Base-by-base conservation (phyloP, 2,329 filamentous ascomycete species). In the Botrytis hyacinthi region DNA sequence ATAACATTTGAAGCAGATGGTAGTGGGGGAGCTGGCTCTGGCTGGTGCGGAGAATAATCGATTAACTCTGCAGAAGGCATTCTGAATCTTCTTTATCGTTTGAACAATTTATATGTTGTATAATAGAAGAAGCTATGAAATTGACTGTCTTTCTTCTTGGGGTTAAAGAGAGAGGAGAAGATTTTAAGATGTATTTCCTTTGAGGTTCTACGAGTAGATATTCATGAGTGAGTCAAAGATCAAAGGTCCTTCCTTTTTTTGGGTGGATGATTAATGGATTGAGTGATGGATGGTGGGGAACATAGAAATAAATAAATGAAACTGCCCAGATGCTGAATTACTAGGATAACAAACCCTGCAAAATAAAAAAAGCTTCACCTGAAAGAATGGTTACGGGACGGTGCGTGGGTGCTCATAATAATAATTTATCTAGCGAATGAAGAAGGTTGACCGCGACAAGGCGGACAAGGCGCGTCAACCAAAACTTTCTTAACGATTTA, bases 21-120 rank as follows among this genome's bases (percentile, higher is more conserved):
- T 71, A 98, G 86, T 51, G 91, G 90, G 70, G 90, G 86, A 44
- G 91, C 91, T 70, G 92, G 91, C 76, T 92, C 88, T 74, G 93
- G 93, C 83, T 97, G 91, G 81, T 92, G 91, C 79, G 95, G 94
- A 74, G 95, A 98, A 83, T 98, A 91, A 82, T 98, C 95, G 76
- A 91, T 86, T 60, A 92, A 79, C 75, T 83, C 85, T 77, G 84
- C 82, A 73, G 82, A 77, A 75, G 83, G 78, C 85, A 86, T 86
- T 57, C 51, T 81, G 9, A 26, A 44, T 16, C 18, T 29, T 20
- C 26, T 42, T 14, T 22, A 16, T 35, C 37, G 22, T 42, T 22
- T 32, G 48, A 32, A 68, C 10, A 14, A 44, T 44, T 54, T 12
- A 20, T n/a, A 67, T 29, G 26, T 3, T n/a, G 48, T 35, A 54